Base-by-base conservation (phyloP, 2,329 filamentous ascomycete species). In the Ophiostoma sp. region DNA sequence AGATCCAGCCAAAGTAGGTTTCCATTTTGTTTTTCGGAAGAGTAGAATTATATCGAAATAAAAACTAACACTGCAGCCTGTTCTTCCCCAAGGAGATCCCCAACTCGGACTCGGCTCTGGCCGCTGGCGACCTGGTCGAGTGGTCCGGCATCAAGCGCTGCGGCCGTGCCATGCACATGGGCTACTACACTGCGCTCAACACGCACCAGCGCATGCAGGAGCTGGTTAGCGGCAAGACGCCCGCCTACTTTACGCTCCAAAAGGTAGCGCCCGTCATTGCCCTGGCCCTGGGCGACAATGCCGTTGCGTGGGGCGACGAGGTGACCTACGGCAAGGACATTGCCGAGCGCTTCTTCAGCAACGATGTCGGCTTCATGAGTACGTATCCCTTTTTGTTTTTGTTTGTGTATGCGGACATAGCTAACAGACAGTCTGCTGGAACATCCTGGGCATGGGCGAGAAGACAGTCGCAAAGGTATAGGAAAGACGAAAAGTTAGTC, bases 101-200 rank as follows among this genome's bases (percentile, higher is more conserved):
- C 4, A 89, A 92, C 73, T 79, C 85, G 15, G 79, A 81, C 0
- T 78, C 79, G 36, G 91, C 94, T 77, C 90, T 89, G 75, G 90
- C 88, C 15, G 83, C 87, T 33, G 91, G 91, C 20, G 91, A 94
- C 76, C 81, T 91, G 20, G 85, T 85, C 41, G 80, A 82, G 67
- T 94, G 91, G 91, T 85, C 89, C 0, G 91, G 90, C 62, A 93
- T 94, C 80, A 94, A 93, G 81, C 89, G 91, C 64, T 92, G 89
- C 75, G 91, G 91, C 33, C 86, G 83, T 20, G 91, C 91, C 44
- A 91, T 94, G 85, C 86, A 90, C 76, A 88, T 89, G 82, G 91
- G 90, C 52, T 86, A 88, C 75, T 83, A 85, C 72, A 85, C 86
- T 3, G 90, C 87, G 7, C 79, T 84, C 69, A 94, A 94, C 76